Evolutionary conservation across 352 stramenopile species (phyloP), one percentile per base, ranked within the genome.

Genomic region (Phytopythium aichiense): DNA sequence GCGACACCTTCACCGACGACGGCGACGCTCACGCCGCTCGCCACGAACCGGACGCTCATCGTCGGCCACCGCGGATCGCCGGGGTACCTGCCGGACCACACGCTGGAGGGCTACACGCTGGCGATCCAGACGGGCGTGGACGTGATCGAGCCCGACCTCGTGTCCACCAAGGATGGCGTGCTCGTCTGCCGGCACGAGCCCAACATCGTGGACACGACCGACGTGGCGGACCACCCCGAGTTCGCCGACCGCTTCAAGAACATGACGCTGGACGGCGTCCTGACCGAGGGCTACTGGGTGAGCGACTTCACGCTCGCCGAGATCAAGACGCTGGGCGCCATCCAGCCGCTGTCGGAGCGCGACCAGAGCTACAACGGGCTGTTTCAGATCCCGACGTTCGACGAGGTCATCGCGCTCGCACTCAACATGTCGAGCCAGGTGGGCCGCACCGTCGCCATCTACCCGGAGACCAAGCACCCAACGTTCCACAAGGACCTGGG

Each of bases 81-180:
- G 1, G 91, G 82, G 28, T 94, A 97, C 71, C 64, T 98, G 23
- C 91, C 93, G 5, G 89, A 98, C 64, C 89, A 98, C 68, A 95
- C 93, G 31, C 72, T 98, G 62, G 73, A 80, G 57, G 84, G 80
- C 18, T 98, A 98, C 73, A 88, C 81, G 50, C 71, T 98, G 13
- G 91, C 91, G 52, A 83, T 97, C 30, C 77, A 98, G 63, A 74
- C 91, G 8, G 89, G 89, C n/a, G 81, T 94, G 16, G 87, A 98
- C 68, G 95, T 89, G 57, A 97, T 98, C 43, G 91, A 98, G 72
- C 85, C 91, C 15, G 91, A 98, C 71, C 76, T 98, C 56, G 88
- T 97, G 1, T 78, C 77, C 25, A 96, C 89, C 22, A 91, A 88
- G 58, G 89, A 97, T 64, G 74, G 77, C 35, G 68, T 91, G 48